These are phyloP conservation scores for Diaporthe destruens DNA, from an alignment of 2,329 filamentous ascomycete species.

Conservation along the genomic window DNA sequence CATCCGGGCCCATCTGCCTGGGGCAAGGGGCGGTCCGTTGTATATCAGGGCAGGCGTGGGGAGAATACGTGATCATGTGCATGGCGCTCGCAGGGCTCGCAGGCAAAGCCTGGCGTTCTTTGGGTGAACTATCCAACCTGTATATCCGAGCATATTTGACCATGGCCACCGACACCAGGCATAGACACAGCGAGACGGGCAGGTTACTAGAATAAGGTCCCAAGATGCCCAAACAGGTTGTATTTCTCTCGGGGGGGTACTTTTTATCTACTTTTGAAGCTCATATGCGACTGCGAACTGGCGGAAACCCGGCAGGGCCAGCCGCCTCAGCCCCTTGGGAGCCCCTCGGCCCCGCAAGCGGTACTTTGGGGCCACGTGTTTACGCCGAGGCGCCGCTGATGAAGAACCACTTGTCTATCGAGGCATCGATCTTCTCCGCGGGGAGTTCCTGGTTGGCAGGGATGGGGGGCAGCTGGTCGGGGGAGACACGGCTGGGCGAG, in stretches of 20 bases:
- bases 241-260: constrained; percentile 27
- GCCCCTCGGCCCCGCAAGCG: not conserved
- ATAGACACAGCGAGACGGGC: not conserved
- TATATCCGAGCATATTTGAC: not conserved
- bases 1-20: not conserved
- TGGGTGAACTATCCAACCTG: not conserved
- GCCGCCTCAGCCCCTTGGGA: constrained; percentile 4
- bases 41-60: not conserved
- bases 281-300: constrained; percentile 3
- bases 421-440: constrained; percentile 91
- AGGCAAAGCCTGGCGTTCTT: not conserved
- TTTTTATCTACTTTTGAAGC: constrained; percentile 31
- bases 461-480: constrained; percentile 80
- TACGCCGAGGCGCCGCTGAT: constrained; percentile 95
- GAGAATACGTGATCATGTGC: constrained; percentile 29
- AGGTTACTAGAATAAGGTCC: not conserved
- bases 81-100: constrained; percentile 31
- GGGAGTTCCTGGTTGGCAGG: constrained; percentile 83
- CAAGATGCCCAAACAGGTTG: not conserved
- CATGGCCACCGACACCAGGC: not conserved
- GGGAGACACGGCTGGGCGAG: constrained; percentile 78
- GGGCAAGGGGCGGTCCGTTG: not conserved
- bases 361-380: constrained; percentile 2
- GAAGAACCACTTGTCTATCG: constrained; percentile 99
- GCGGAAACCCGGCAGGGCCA: constrained; percentile 27